A percentile compares a stretch with the other conserved stretches of the same genome.
Conservation (phyloP, 2,329 filamentous ascomycete genomes). For the Epichloe baconii region DNA sequence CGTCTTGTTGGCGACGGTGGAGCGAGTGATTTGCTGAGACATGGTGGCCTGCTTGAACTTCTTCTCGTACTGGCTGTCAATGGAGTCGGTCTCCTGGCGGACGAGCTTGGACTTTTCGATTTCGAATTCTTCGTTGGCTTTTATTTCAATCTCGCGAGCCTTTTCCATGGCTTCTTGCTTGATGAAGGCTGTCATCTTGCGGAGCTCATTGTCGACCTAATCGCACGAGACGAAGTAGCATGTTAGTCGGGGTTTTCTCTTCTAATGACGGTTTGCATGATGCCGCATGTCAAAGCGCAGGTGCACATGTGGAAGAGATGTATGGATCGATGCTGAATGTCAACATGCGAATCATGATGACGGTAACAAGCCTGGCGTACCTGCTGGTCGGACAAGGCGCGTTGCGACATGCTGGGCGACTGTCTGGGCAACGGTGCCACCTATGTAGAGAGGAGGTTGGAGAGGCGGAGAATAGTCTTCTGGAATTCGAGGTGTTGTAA, state of each 20-base stretch:
- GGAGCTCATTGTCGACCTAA: slow-evolving; percentile 93
- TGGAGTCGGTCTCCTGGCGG: slow-evolving; percentile 82
- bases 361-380: slow-evolving; percentile 32
- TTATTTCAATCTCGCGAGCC: slow-evolving; percentile 92
- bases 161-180: slow-evolving; percentile 96
- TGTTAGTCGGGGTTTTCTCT: not conserved
- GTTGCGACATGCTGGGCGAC: slow-evolving; percentile 68
- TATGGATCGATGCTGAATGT: slow-evolving; percentile 9
- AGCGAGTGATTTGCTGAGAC: slow-evolving; percentile 97
- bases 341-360: slow-evolving; percentile 8
- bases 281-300: too few species aligned
- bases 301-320: not conserved
- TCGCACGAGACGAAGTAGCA: not conserved
- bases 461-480: slow-evolving; percentile 3
- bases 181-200: slow-evolving; percentile 99
- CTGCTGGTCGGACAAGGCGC: slow-evolving; percentile 97
- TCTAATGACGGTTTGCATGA: not conserved
- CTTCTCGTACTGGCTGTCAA: slow-evolving; percentile 90
- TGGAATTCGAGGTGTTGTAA: not conserved
- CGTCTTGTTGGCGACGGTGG: slow-evolving; percentile 91
- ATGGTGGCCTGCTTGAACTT: slow-evolving; percentile 98
- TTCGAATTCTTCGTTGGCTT: slow-evolving; percentile 97
- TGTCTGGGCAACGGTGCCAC: slow-evolving; percentile 5
- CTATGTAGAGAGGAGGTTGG: slow-evolving; percentile 12
- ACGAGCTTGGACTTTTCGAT: slow-evolving; percentile 99